Conservation (phyloP, 2,329 filamentous ascomycete genomes). For the Periconia sp. region DNA sequence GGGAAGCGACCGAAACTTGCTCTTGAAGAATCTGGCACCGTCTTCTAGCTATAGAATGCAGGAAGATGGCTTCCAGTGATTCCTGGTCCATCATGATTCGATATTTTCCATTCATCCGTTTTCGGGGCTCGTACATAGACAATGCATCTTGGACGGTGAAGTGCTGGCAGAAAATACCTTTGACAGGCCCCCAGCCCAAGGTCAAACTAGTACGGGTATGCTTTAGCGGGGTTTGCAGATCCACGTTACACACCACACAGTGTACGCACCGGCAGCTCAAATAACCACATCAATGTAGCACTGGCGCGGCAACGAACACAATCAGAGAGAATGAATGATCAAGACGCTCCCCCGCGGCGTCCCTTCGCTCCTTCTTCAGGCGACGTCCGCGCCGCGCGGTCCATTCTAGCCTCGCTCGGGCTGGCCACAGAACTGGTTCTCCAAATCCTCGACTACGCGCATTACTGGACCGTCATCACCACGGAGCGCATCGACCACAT, state of each 20-base stretch:
- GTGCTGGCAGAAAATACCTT: constrained; percentile 43
- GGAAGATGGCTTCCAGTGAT: constrained; percentile 49
- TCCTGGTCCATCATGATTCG: constrained; percentile 52
- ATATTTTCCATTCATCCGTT: constrained; percentile 43
- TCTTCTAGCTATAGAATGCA: constrained; percentile 46
- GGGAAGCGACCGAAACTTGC: too few species aligned
- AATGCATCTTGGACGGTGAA: too few species aligned
- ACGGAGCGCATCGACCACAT: neutral
- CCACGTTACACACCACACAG: too few species aligned
- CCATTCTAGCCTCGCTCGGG: constrained; percentile 9
- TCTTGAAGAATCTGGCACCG: constrained; percentile 30
- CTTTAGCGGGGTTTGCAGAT: too few species aligned
- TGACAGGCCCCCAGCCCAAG: constrained; percentile 41
- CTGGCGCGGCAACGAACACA: too few species aligned
- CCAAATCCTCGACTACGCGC: constrained; percentile 15
- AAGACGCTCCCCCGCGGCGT: neutral
- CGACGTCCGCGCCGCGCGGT: constrained; percentile 2
- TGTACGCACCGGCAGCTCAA: neutral
- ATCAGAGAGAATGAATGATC: neutral
- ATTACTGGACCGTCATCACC: constrained; percentile 13
- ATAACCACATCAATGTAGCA: too few species aligned
- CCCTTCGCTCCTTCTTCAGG: constrained; percentile 2
- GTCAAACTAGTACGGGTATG: constrained; percentile 2
- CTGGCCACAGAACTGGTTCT: constrained; percentile 19
- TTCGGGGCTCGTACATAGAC: constrained; percentile 48